These are phyloP conservation scores for Sonneratia alba DNA, from an alignment of 345 rosid genomes.

Conservation along the genomic window DNA sequence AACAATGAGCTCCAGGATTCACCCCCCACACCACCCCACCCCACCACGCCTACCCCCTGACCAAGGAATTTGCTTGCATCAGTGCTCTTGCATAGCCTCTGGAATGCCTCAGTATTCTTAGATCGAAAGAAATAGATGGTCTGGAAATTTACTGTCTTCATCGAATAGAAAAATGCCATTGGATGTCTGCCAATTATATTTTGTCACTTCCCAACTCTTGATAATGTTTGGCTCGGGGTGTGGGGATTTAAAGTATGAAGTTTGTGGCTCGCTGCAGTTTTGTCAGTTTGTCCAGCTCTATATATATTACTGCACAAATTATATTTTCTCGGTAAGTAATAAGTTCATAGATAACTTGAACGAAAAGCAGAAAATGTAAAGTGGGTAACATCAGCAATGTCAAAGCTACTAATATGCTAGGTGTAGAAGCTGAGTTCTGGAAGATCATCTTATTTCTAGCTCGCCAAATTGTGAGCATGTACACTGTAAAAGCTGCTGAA, in stretches of 20 bases:
- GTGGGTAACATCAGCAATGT: no score
- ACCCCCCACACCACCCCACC: no score
- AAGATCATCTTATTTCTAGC: no score
- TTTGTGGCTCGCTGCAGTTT: not conserved
- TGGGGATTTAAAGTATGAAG: not conserved
- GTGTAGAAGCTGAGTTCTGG: no score
- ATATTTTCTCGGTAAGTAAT: no score
- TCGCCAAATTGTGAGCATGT: no score
- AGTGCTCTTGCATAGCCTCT: slow-evolving; percentile 39
- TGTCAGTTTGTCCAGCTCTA: not conserved
- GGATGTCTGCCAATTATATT: not conserved
- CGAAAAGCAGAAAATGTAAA: no score
- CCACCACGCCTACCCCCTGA: no score
- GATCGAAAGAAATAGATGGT: slow-evolving; percentile 33
- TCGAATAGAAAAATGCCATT: not conserved
- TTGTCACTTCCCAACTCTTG: not conserved
- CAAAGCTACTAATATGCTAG: no score
- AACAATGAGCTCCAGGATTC: no score
- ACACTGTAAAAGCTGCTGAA: no score
- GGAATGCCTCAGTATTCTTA: slow-evolving; percentile 44
- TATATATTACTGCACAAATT: not conserved
- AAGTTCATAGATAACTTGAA: no score
- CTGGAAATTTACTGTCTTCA: slow-evolving; percentile 9
- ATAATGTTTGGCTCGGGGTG: not conserved
- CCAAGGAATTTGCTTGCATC: slow-evolving; percentile 19